A percentile compares a stretch with the other conserved stretches of the same genome.
Evolutionary conservation across 2,329 filamentous ascomycete species (phyloP).

Genomic region (Trichoderma simmonsii): DNA sequence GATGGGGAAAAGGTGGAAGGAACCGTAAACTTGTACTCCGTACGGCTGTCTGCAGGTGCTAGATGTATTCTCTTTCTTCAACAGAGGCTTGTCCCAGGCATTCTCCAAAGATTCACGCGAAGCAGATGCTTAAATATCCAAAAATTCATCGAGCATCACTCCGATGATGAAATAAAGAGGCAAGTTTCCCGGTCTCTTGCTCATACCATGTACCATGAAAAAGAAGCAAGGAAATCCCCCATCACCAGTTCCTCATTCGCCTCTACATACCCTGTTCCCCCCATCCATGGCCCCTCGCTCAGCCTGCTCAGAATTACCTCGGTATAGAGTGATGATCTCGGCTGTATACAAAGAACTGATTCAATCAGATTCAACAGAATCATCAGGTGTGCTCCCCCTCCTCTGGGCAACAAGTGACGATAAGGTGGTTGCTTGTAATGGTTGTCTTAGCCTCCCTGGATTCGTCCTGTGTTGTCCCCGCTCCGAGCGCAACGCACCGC

Average conservation of each 20-base stretch:
- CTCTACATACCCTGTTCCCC: background rate
- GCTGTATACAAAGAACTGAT: background rate
- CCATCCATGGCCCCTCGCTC: background rate
- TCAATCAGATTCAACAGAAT: background rate
- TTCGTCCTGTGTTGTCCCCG: background rate
- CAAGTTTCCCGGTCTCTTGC: background rate
- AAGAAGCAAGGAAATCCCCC: background rate
- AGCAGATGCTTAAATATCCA: background rate
- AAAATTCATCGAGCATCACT: no score
- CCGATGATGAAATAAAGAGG: background rate
- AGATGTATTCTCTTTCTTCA: background rate
- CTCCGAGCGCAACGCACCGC: background rate
- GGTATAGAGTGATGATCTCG: background rate
- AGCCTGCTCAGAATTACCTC: background rate
- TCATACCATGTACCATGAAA: background rate
- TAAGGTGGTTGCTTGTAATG: background rate
- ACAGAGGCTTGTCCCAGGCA: background rate
- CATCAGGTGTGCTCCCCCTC: background rate
- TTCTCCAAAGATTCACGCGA: background rate
- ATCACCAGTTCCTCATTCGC: background rate
- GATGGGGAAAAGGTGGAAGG: background rate
- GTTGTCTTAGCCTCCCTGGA: background rate
- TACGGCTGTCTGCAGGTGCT: background rate
- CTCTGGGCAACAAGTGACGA: background rate
- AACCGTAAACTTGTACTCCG: background rate